These are phyloP conservation scores for Xylariaceae sp. DNA, from an alignment of 2,329 filamentous ascomycete species.

Conservation along the genomic window DNA sequence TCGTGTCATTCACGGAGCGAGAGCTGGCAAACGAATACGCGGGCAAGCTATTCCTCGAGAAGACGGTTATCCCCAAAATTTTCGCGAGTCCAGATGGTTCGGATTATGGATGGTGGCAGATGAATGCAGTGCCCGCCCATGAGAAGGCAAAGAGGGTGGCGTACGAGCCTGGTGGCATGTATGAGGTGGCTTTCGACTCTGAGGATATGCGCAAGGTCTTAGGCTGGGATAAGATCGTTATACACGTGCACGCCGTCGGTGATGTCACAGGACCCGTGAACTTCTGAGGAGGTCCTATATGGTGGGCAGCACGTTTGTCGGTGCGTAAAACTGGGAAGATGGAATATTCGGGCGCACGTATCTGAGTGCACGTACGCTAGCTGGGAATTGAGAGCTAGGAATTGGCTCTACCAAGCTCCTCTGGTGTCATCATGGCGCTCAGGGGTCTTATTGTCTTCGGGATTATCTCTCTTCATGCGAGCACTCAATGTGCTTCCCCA, in stretches of 20 bases:
- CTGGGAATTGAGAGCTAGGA: no score
- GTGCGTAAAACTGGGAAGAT: no score
- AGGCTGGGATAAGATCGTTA: conserved; percentile 21
- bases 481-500: no score
- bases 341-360: no score
- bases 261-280: conserved; percentile 24
- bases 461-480: no score
- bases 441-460: no score
- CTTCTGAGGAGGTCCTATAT: conserved; percentile 15
- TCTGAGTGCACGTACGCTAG: no score
- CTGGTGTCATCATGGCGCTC: no score
- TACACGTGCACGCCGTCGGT: conserved; percentile 17
- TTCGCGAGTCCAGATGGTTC: conserved; percentile 1
- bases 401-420: no score
- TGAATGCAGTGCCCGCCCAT: conserved; percentile 13
- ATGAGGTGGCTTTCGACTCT: conserved; percentile 12
- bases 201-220: conserved; percentile 17
- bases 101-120: conserved; percentile 21
- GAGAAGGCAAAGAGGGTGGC: conserved; percentile 6
- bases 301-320: no score
- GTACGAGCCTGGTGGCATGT: conserved; percentile 9
- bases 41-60: conserved; percentile 15
- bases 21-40: conserved; percentile 21
- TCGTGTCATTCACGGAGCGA: conserved; percentile 17
- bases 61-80: conserved; percentile 9